A percentile compares a stretch with the other conserved stretches of the same genome.
Evolutionary conservation across 1,284 basidiomycete species (phyloP).

Genomic region (Termitomyces sp.): DNA sequence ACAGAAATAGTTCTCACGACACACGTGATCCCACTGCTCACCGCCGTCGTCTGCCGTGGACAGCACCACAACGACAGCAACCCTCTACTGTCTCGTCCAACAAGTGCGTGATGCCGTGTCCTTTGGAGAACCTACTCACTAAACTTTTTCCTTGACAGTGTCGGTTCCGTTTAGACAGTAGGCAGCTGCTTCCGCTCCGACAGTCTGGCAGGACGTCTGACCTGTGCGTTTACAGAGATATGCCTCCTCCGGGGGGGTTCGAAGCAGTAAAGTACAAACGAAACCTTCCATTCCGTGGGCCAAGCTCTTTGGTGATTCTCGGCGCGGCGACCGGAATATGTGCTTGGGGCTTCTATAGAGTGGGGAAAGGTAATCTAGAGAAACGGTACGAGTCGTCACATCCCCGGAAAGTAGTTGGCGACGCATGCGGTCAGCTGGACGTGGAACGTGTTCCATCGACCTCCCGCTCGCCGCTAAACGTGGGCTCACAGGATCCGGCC

Average conservation of each 20-base stretch:
- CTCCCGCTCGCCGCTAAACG: slow-evolving; percentile 58
- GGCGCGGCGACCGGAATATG: slow-evolving; percentile 82
- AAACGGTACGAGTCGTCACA: slow-evolving; percentile 65
- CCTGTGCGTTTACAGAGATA: slow-evolving; percentile 61
- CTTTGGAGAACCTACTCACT: neutral
- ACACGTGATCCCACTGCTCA: slow-evolving; percentile 8
- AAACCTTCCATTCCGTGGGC: slow-evolving; percentile 90
- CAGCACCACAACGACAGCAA: slow-evolving; percentile 5
- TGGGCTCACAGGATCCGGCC: slow-evolving; percentile 67
- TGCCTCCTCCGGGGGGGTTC: slow-evolving; percentile 94
- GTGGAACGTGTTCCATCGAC: slow-evolving; percentile 50
- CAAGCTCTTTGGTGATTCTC: slow-evolving; percentile 84
- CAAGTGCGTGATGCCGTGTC: slow-evolving; percentile 13
- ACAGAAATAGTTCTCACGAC: slow-evolving; percentile 4
- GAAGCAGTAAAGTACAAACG: slow-evolving; percentile 94
- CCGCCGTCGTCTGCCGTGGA: slow-evolving; percentile 9
- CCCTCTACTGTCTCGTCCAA: neutral
- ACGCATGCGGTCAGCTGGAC: slow-evolving; percentile 47
- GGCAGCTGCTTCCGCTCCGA: slow-evolving; percentile 22
- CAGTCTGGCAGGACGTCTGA: slow-evolving; percentile 6
- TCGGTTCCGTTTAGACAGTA: slow-evolving; percentile 64
- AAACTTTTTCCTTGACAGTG: slow-evolving; percentile 37
- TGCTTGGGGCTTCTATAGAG: slow-evolving; percentile 88
- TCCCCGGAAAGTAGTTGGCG: slow-evolving; percentile 20
- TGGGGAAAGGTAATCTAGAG: slow-evolving; percentile 89